These are phyloP conservation scores for Penicillium fuscoglaucum DNA, from an alignment of 2,329 filamentous ascomycete genomes.

Conservation along the genomic window DNA sequence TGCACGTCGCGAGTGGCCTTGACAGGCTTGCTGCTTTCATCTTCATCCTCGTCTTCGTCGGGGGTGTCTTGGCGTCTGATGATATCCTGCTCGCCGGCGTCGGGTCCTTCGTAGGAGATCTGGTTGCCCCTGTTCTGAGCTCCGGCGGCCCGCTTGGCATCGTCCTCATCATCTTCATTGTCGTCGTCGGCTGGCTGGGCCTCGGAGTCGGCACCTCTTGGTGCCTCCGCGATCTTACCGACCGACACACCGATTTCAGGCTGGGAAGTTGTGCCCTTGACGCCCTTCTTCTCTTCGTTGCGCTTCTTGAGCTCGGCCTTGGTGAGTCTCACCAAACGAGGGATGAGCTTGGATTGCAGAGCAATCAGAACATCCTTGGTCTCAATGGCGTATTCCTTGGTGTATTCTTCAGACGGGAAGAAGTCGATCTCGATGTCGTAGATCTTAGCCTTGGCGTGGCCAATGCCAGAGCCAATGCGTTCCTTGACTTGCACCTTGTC, in stretches of 20 bases:
- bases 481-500: slow-evolving; percentile 81
- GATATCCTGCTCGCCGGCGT: slow-evolving; percentile 83
- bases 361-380: slow-evolving; percentile 74
- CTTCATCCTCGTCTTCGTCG: slow-evolving; percentile 55
- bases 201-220: slow-evolving; percentile 50
- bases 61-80: slow-evolving; percentile 64
- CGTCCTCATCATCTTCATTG: slow-evolving; percentile 76
- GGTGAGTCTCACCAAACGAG: slow-evolving; percentile 67
- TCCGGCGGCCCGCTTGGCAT: slow-evolving; percentile 61
- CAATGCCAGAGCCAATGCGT: slow-evolving; percentile 69
- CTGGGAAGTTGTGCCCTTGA: slow-evolving; percentile 65
- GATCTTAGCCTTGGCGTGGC: slow-evolving; percentile 72
- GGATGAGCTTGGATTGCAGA: slow-evolving; percentile 78
- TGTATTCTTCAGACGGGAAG: slow-evolving; percentile 83
- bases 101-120: slow-evolving; percentile 86
- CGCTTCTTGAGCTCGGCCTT: slow-evolving; percentile 80
- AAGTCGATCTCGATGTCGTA: slow-evolving; percentile 81
- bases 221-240: slow-evolving; percentile 56
- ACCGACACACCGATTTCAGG: slow-evolving; percentile 71
- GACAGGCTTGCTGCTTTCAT: slow-evolving; percentile 43
- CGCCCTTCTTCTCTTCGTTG: slow-evolving; percentile 57
- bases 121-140: slow-evolving; percentile 72
- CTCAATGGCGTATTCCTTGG: slow-evolving; percentile 78
- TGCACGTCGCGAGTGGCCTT: slow-evolving; percentile 38
- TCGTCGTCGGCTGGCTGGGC: slow-evolving; percentile 67